These are phyloP conservation scores for Aspergillus sparsus DNA, from an alignment of 495 filamentous ascomycete genomes.

Conservation along the genomic window DNA sequence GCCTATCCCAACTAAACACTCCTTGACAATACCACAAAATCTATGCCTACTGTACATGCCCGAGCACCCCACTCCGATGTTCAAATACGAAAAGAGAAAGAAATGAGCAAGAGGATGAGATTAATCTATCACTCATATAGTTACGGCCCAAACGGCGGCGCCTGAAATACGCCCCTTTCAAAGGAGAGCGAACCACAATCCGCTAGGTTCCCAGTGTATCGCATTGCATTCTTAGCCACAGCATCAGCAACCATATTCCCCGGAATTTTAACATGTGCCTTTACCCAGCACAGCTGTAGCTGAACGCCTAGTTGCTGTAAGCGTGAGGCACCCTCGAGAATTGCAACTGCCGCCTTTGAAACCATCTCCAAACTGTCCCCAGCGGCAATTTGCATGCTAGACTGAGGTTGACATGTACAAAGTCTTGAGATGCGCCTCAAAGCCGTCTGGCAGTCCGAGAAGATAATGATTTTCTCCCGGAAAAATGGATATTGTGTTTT, in stretches of 20 bases:
- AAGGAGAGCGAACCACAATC: background rate
- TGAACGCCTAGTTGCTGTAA: background rate
- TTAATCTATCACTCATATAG: background rate
- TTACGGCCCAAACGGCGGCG: background rate
- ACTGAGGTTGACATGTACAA: background rate
- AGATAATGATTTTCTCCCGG: background rate
- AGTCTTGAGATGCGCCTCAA: background rate
- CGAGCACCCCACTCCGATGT: background rate
- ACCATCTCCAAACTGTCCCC: too few species aligned
- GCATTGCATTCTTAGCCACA: background rate
- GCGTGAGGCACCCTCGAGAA: background rate
- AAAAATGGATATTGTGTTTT: background rate
- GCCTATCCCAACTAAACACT: background rate
- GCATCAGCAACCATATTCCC: constrained; percentile 4
- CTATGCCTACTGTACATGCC: background rate
- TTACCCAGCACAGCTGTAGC: background rate
- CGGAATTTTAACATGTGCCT: background rate
- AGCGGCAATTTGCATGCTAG: background rate
- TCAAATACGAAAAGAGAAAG: background rate
- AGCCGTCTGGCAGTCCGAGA: background rate
- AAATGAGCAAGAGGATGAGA: too few species aligned
- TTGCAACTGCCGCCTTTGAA: background rate
- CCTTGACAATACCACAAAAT: background rate
- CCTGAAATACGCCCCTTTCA: background rate
- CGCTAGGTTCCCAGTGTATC: background rate